A percentile compares a stretch with the other conserved stretches of the same genome.
Evolutionary conservation across 1,284 basidiomycete species (phyloP).

Genomic region (Malassezia equina): DNA sequence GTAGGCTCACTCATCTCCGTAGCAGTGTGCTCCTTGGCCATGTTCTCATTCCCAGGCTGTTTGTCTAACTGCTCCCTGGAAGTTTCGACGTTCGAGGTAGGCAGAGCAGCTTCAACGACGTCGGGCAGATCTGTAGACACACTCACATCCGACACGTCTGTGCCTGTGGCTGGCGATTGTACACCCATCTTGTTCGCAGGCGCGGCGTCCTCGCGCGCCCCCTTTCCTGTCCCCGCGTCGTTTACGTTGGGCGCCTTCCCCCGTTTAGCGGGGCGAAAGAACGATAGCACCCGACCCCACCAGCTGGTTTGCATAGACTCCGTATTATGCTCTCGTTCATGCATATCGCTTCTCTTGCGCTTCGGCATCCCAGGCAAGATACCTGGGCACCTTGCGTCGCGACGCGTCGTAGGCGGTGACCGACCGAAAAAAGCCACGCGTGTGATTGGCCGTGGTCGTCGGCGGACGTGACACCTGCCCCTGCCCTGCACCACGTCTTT

Average conservation of each 20-base stretch:
- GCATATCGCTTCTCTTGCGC: conserved; percentile 1
- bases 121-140: no score
- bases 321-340: background rate
- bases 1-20: no score
- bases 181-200: no score
- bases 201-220: no score
- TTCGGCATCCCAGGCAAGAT: conserved; percentile 8
- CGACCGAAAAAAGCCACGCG: background rate
- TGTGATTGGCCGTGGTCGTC: background rate
- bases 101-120: no score
- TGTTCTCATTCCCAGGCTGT: no score
- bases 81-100: no score
- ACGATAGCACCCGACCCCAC: conserved; percentile 2
- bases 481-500: background rate
- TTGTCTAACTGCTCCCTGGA: no score
- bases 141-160: no score
- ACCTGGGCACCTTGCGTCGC: conserved; percentile 1
- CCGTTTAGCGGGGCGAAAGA: background rate
- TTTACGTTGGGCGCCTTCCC: background rate
- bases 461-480: background rate
- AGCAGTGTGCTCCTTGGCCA: no score
- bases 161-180: no score
- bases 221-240: no score
- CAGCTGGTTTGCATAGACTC: background rate
- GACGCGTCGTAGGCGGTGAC: background rate